Conservation (phyloP, 495 filamentous ascomycete genomes). For the Penicillium crystallinum region DNA sequence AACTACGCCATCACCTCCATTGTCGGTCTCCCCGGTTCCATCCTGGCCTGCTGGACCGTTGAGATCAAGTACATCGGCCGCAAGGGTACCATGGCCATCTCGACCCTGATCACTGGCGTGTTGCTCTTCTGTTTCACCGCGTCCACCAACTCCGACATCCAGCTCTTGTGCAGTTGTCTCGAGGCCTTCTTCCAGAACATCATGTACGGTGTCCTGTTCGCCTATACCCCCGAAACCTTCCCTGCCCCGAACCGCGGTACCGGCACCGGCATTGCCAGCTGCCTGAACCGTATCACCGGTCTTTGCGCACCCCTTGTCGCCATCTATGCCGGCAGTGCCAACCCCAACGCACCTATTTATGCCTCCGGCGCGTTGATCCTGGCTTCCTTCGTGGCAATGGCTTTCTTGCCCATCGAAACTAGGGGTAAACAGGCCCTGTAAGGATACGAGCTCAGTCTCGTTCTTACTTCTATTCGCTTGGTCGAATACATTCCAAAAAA, state of each 20-base stretch:
- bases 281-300: constrained; percentile 53
- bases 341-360: constrained; percentile 48
- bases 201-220: constrained; percentile 59
- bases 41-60: constrained; percentile 52
- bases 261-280: constrained; percentile 52
- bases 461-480: not conserved
- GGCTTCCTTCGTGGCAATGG: constrained; percentile 49
- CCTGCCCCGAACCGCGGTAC: constrained; percentile 55
- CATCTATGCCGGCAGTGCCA: constrained; percentile 39
- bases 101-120: constrained; percentile 51
- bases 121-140: constrained; percentile 57
- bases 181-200: constrained; percentile 60
- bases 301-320: constrained; percentile 56
- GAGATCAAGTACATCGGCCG: constrained; percentile 56
- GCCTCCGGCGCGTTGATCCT: constrained; percentile 49
- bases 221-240: constrained; percentile 59
- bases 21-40: constrained; percentile 52
- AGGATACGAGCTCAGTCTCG: not conserved
- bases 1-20: constrained; percentile 57
- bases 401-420: constrained; percentile 49
- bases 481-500: not conserved
- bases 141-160: constrained; percentile 40
- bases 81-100: constrained; percentile 52
- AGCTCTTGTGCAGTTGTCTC: constrained; percentile 49
- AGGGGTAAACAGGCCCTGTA: constrained; percentile 46